Evolutionary conservation across 306 rosid species (phyloP).

Genomic region (Amphicarpaea edgeworthii): DNA sequence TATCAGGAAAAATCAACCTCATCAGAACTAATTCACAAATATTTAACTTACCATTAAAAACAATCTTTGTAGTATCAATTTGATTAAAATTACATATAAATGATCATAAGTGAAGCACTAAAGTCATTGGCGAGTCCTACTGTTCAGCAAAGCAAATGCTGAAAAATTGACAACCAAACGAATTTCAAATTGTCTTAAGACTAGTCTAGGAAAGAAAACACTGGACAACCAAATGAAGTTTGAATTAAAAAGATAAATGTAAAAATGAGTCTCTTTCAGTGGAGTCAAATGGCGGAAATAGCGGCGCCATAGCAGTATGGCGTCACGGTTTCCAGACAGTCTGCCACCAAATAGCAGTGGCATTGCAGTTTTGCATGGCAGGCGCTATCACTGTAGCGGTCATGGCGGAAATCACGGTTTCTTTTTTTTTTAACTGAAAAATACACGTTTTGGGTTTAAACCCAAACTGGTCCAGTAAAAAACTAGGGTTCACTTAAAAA

Average conservation of each 20-base stretch:
- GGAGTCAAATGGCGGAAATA: too few relatives aligned
- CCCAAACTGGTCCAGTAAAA: too few relatives aligned
- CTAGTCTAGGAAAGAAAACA: not conserved
- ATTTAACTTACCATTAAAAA: constrained; percentile 22
- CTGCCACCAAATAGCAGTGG: too few relatives aligned
- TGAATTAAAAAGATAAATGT: constrained; percentile 25
- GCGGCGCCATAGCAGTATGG: too few relatives aligned
- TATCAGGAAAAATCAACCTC: constrained; percentile 31
- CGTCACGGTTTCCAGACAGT: too few relatives aligned
- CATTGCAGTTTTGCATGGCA: too few relatives aligned
- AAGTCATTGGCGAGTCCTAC: not conserved
- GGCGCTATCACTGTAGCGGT: too few relatives aligned
- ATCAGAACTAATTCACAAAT: constrained; percentile 30
- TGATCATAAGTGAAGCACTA: constrained; percentile 1
- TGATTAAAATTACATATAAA: constrained; percentile 15
- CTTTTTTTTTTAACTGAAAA: too few relatives aligned
- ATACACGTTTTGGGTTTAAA: too few relatives aligned
- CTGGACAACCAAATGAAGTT: not conserved
- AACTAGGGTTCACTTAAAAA: too few relatives aligned
- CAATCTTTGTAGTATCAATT: not conserved
- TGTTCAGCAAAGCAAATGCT: not conserved
- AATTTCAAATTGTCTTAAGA: not conserved
- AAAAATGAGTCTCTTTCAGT: not conserved
- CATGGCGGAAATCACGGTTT: too few relatives aligned
- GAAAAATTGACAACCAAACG: not conserved